Base-by-base conservation (phyloP, 192 early-diverging fungal species). In the Linnemannia zychae region DNA sequence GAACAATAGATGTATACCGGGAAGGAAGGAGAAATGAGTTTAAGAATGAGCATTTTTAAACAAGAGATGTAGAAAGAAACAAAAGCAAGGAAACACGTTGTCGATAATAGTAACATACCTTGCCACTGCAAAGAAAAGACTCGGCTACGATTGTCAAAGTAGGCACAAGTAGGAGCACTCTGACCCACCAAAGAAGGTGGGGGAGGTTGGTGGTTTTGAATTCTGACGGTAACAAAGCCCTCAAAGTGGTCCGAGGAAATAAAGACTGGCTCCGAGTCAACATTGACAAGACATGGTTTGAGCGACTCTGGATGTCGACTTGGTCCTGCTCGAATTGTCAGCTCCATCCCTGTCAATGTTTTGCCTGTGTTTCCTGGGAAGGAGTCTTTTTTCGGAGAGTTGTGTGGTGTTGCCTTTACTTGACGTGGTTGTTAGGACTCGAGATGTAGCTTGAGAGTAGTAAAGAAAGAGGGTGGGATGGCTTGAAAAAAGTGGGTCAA, bases 71-170 rank as follows among this genome's bases (percentile, higher is more conserved):
- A 16, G 13, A 0, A 31, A 17, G 3, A 20, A 6, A 1, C 31
- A 20, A 5, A 53, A 53, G 33, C 6, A 22, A 40, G 22, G 12
- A 65, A 28, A 18, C 4, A 44, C 12, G 7, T 6, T 20, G 13
- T 7, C 50, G 9, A 65, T 24, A 49, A 49, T 49, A 49, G 12
- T 12, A 49, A 63, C 57, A 11, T 76, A 77, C 75, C 76, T 46
- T 88, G 87, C 78, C 80, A 80, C 66, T 88, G 87, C 36, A 88
- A 72, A 33, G 87, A 88, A 67, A 88, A 88, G 37, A 85, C 49
- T 49, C 87, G 52, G 16, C 73, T 60, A 28, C 65, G 78, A 17
- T 71, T 49, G 47, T 80, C 78, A 76, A 88, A 88, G 71, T 88
- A 88, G 1, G 78, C 16, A 53, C 60, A 78, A 15, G 72, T 75